Conservation (phyloP, 2,329 filamentous ascomycete genomes). For the Trichophyton mentagrophytes region DNA sequence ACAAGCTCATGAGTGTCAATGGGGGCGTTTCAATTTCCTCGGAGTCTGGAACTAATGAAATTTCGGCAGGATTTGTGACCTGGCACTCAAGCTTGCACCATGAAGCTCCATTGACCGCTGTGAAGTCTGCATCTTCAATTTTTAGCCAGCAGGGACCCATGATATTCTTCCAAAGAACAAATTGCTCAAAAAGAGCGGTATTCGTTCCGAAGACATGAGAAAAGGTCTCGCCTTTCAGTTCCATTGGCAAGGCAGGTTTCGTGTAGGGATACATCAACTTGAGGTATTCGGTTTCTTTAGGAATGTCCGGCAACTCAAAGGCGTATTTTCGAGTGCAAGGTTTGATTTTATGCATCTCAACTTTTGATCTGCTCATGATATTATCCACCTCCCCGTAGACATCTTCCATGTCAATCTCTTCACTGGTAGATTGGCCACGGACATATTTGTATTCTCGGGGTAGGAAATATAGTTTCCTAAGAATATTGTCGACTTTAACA, state of each 20-base stretch:
- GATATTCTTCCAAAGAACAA: slow-evolving; percentile 96
- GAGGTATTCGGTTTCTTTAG: slow-evolving; percentile 79
- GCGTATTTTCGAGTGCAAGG: slow-evolving; percentile 81
- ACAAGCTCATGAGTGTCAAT: slow-evolving; percentile 89
- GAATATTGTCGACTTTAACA: slow-evolving; percentile 86
- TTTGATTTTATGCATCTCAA: slow-evolving; percentile 89
- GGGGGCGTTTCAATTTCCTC: slow-evolving; percentile 75
- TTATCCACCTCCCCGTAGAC: slow-evolving; percentile 81
- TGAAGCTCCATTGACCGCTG: slow-evolving; percentile 75
- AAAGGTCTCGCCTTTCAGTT: slow-evolving; percentile 70
- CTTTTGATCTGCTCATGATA: slow-evolving; percentile 75
- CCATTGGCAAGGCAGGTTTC: slow-evolving; percentile 59
- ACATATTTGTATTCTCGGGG: slow-evolving; percentile 54
- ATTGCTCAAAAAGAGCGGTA: slow-evolving; percentile 91
- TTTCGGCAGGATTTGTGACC: slow-evolving; percentile 62
- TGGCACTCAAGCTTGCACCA: slow-evolving; percentile 93
- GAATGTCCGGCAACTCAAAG: slow-evolving; percentile 78
- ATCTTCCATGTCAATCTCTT: slow-evolving; percentile 73
- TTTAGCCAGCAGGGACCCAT: slow-evolving; percentile 98
- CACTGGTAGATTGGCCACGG: slow-evolving; percentile 54
- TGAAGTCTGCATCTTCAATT: slow-evolving; percentile 75
- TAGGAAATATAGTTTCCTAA: slow-evolving; percentile 85
- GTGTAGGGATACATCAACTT: slow-evolving; percentile 95
- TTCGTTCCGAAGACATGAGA: slow-evolving; percentile 89
- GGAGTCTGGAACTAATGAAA: slow-evolving; percentile 59